A percentile compares a stretch with the other conserved stretches of the same genome.
These are phyloP conservation scores for Macadamia tetraphylla DNA, from an alignment of 164 flowering plant species.

Conservation along the genomic window DNA sequence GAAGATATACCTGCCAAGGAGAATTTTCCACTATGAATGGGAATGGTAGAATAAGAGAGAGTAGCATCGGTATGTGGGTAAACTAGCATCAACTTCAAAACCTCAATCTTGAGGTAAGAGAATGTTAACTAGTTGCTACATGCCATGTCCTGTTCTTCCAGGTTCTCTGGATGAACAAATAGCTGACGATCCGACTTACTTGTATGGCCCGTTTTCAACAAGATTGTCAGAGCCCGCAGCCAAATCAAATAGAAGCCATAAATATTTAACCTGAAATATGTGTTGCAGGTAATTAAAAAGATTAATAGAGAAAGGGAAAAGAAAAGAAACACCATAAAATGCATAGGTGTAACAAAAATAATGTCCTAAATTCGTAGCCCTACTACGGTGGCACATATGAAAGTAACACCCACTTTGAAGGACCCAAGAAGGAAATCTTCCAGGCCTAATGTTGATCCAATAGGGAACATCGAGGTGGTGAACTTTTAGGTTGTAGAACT, in stretches of 20 bases:
- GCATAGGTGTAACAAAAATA: not conserved
- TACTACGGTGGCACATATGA: not conserved
- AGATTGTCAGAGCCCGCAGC: constrained; percentile 93
- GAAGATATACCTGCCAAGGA: constrained; percentile 64
- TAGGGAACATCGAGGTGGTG: not conserved
- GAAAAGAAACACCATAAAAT: not conserved
- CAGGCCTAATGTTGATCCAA: not conserved
- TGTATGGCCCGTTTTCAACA: constrained; percentile 95
- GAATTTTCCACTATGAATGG: not conserved
- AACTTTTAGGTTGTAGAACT: not conserved
- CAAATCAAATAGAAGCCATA: constrained; percentile 98
- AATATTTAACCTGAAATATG: constrained; percentile 71
- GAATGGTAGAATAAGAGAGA: constrained; percentile 1
- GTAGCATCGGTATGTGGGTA: not conserved
- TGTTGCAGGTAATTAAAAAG: not conserved
- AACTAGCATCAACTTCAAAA: not conserved
- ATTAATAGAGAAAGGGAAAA: not conserved
- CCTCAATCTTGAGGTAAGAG: not conserved
- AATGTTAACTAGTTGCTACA: not conserved
- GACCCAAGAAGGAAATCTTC: not conserved
- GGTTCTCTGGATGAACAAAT: not conserved
- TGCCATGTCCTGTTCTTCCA: not conserved
- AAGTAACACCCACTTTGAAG: not conserved
- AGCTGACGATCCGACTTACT: constrained; percentile 37
- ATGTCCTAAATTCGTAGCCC: too few relatives aligned